Percentiles rank a stretch among this genome's conserved stretches.
Evolutionary conservation across 176 grass and related monocot genomes (phyloP).

Genomic region (Echinochloa phyllopogon): DNA sequence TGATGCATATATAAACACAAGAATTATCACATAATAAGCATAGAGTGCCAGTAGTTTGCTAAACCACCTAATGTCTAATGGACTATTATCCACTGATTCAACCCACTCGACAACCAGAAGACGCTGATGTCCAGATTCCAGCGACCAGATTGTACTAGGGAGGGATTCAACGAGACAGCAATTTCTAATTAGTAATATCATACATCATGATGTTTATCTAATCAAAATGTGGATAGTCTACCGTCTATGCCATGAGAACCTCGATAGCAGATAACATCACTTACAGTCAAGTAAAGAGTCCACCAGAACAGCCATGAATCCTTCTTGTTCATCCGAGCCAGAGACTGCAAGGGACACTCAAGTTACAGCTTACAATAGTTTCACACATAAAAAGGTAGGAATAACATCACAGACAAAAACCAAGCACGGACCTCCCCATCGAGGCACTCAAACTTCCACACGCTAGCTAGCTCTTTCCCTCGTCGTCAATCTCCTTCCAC

Average conservation of each 20-base stretch:
- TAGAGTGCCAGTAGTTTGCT: too few species aligned
- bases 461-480: conserved; percentile 80
- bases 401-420: neutral
- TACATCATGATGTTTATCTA: neutral
- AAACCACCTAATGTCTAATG: too few species aligned
- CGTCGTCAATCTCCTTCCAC: conserved; percentile 99
- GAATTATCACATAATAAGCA: too few species aligned
- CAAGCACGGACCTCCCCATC: conserved; percentile 77
- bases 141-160: too few species aligned
- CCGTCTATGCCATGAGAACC: neutral
- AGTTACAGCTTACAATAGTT: conserved; percentile 2
- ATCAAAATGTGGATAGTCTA: neutral
- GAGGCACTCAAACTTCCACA: conserved; percentile 96
- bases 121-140: too few species aligned
- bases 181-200: neutral
- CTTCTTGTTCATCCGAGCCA: conserved; percentile 97
- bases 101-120: too few species aligned
- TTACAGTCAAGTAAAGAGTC: conserved; percentile 95
- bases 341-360: conserved; percentile 65
- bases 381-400: neutral
- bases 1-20: too few species aligned
- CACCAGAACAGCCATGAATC: conserved; percentile 99
- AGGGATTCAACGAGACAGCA: too few species aligned
- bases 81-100: too few species aligned
- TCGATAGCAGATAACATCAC: conserved; percentile 31